Evolutionary conservation across 306 rosid species (phyloP).

Genomic region (Rosa chinensis): DNA sequence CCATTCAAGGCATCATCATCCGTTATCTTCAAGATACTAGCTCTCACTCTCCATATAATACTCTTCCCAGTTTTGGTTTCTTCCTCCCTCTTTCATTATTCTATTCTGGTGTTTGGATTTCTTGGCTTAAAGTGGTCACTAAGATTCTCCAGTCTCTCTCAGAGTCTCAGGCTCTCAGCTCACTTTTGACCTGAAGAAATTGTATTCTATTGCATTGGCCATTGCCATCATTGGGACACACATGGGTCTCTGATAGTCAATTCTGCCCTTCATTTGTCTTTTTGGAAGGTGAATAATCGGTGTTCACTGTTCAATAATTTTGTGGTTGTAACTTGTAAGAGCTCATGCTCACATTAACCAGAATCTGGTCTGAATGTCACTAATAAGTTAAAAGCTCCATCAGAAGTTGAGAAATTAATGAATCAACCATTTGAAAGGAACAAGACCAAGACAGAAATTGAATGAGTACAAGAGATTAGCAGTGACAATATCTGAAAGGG

Average conservation of each 20-base stretch:
- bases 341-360: background rate
- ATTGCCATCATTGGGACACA: conserved; percentile 24
- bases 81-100: conserved; percentile 31
- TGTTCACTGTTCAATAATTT: background rate
- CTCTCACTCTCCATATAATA: conserved; percentile 6
- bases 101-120: conserved; percentile 13
- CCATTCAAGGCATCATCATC: conserved; percentile 55
- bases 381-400: background rate
- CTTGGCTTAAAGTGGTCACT: conserved; percentile 42
- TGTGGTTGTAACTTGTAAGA: background rate
- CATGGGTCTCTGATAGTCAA: conserved; percentile 19
- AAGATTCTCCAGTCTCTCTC: conserved; percentile 41
- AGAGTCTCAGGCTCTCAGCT: conserved; percentile 32
- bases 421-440: conserved; percentile 2
- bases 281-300: background rate
- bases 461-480: conserved; percentile 41
- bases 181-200: conserved; percentile 52
- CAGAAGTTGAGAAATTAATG: background rate
- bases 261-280: conserved; percentile 4
- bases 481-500: conserved; percentile 37
- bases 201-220: conserved; percentile 12
- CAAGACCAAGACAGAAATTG: conserved; percentile 19
- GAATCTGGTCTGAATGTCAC: background rate
- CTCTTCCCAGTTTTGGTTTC: conserved; percentile 14
- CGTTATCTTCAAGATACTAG: conserved; percentile 20